phyloP scores from a whole-genome alignment of 2,329 filamentous ascomycete genomes.

The Ophiostoma populinum region DNA sequence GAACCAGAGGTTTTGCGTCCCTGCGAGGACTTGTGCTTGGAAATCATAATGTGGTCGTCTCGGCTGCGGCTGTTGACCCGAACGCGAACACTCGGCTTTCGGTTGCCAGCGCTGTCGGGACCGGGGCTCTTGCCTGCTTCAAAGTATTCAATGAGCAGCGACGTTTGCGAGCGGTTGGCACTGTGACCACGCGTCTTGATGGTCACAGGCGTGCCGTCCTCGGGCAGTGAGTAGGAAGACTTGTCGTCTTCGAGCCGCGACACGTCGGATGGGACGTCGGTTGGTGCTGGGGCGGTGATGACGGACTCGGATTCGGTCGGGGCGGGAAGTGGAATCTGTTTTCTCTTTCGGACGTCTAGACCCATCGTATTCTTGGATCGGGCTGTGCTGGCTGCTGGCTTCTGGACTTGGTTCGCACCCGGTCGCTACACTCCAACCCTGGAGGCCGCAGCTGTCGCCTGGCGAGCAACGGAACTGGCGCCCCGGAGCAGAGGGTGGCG shows the following conservation, averaged over 20 bases:
- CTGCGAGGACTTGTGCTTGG: slow-evolving; percentile 48
- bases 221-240: slow-evolving; percentile 64
- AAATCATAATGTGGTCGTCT: slow-evolving; percentile 73
- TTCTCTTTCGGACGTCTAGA: slow-evolving; percentile 31
- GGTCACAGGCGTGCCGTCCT: slow-evolving; percentile 81
- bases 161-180: slow-evolving; percentile 59
- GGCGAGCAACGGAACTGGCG: background rate
- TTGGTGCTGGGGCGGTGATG: slow-evolving; percentile 39
- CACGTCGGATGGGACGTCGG: slow-evolving; percentile 47
- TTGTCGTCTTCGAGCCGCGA: slow-evolving; percentile 52
- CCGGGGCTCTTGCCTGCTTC: slow-evolving; percentile 53
- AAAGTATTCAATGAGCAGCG: slow-evolving; percentile 87
- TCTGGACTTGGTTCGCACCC: background rate
- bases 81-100: slow-evolving; percentile 65
- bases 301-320: slow-evolving; percentile 54
- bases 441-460: background rate
- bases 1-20: slow-evolving; percentile 43
- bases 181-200: slow-evolving; percentile 59
- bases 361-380: slow-evolving; percentile 11
- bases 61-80: slow-evolving; percentile 54
- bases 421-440: background rate
- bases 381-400: background rate
- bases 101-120: slow-evolving; percentile 36
- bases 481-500: too few relatives aligned
- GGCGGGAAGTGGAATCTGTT: slow-evolving; percentile 47